Conservation (phyloP, 1,139 yeast species). For the Pichia sp. region DNA sequence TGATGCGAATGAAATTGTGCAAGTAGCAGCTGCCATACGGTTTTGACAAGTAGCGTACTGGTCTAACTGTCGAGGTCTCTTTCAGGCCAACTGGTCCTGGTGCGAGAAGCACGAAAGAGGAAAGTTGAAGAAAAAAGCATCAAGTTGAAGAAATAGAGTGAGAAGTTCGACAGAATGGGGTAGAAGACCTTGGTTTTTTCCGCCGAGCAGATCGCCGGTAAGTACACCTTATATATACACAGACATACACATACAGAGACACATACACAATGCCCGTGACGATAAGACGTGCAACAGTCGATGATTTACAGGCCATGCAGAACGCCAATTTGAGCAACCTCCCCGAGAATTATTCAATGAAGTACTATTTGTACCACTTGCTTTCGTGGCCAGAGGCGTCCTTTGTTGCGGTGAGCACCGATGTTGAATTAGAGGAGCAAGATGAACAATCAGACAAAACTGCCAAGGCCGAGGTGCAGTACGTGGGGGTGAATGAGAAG, state of each 20-base stretch:
- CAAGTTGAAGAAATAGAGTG: not conserved
- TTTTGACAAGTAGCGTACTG: too few species aligned
- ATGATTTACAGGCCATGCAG: conserved; percentile 92
- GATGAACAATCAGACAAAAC: conserved; percentile 42
- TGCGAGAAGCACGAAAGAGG: not conserved
- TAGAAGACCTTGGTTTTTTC: not conserved
- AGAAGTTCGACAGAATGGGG: not conserved
- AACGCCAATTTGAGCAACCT: conserved; percentile 88
- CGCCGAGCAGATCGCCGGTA: not conserved
- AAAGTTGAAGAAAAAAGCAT: not conserved
- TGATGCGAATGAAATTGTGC: too few species aligned
- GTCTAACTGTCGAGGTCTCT: not conserved
- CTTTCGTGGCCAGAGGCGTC: conserved; percentile 98
- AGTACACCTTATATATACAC: not conserved
- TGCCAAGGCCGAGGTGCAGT: conserved; percentile 45
- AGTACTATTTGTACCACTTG: conserved; percentile 89
- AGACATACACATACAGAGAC: not conserved
- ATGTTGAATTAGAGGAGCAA: conserved; percentile 32
- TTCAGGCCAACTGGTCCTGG: not conserved
- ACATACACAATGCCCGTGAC: conserved; percentile 64
- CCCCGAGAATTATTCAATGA: conserved; percentile 91
- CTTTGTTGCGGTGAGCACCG: conserved; percentile 84
- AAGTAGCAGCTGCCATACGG: too few species aligned
- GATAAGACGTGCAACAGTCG: conserved; percentile 81
- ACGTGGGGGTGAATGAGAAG: conserved; percentile 64